Evolutionary conservation across 495 filamentous ascomycete species (phyloP).

Genomic region (Aspergillus bertholletiae): DNA sequence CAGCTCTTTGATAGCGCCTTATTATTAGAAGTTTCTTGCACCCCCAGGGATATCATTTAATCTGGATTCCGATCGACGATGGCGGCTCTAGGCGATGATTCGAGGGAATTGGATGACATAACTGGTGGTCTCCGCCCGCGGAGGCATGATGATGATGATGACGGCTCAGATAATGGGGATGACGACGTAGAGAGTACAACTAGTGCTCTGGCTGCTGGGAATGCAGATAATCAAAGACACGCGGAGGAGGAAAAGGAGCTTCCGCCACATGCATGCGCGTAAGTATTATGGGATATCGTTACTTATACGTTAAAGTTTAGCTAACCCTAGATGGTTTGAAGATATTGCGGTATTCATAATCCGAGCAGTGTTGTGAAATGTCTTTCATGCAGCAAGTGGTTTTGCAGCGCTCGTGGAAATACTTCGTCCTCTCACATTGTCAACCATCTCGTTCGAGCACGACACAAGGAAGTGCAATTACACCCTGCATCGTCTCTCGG

Average conservation of each 20-base stretch:
- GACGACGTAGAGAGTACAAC: conserved; percentile 90
- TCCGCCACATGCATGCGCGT: conserved; percentile 95
- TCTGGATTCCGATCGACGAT: conserved; percentile 64
- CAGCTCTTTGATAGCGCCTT: background rate
- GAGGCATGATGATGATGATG: conserved; percentile 80
- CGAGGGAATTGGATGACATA: conserved; percentile 68
- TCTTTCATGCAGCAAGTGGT: conserved; percentile 95
- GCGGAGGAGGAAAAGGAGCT: conserved; percentile 87
- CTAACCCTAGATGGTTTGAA: conserved; percentile 31
- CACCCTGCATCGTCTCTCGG: conserved; percentile 94
- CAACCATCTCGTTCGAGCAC: conserved; percentile 94
- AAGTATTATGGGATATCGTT: conserved; percentile 36
- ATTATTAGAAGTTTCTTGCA: background rate
- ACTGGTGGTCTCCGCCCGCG: conserved; percentile 61
- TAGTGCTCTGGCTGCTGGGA: conserved; percentile 76
- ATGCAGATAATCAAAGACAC: conserved; percentile 59
- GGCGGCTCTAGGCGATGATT: conserved; percentile 61
- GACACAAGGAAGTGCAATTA: conserved; percentile 97
- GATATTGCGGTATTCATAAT: conserved; percentile 97
- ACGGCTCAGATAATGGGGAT: conserved; percentile 78
- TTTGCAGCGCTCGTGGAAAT: conserved; percentile 96
- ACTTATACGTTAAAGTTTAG: background rate
- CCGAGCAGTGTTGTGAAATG: conserved; percentile 94
- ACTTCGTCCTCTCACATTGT: conserved; percentile 96
- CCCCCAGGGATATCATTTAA: conserved; percentile 16